Evolutionary conservation across 1,284 basidiomycete species (phyloP), one percentile per base, ranked within the genome.

Genomic region (Chiua sp.): DNA sequence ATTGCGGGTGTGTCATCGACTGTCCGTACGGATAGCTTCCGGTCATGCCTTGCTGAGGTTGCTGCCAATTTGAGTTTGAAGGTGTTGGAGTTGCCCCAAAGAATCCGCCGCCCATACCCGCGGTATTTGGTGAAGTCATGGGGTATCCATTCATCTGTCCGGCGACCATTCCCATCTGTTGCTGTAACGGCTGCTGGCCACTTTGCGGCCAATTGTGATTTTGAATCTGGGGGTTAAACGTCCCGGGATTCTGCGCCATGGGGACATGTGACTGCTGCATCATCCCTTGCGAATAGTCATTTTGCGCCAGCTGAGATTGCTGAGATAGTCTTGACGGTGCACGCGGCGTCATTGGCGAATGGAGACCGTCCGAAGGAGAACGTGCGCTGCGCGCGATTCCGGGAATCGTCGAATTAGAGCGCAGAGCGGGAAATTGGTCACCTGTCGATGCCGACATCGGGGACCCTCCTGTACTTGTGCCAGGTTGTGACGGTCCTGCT

Each of bases 331-430:
- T 69, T 37, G 71, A 72, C 3, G 73, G 72, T 2, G 71, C 69
- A 13, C 82, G 79, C 42, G 85, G 82, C 50, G 84, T 84, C 76
- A 87, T 81, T 1, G 88, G 87, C 26, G 86, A 83, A 53, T 83
- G 79, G 8, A 78, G 79, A 35, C 80, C 78, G 57, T 91, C 88
- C 22, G 87, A 85, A 26, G 90, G 90, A 47, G 90, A 91, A 58
- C 88, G 80, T 54, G 83, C 82, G 65, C 84, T 89, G 65, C 90
- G 79, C 37, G 89, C 86, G 59, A 91, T 91, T 7, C 89, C 88
- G 1, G 88, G 87, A 60, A 90, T 86, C 33, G 82, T 72, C 49
- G 81, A 78, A 65, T 86, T 85, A 22, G 86, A 85, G 32, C 83
- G 80, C 53, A 84, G 70, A 13, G 77, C 71, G 65, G 60, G 81